Evolutionary conservation across 2,329 filamentous ascomycete genomes (phyloP).

Genomic region (Boeremia exigua): DNA sequence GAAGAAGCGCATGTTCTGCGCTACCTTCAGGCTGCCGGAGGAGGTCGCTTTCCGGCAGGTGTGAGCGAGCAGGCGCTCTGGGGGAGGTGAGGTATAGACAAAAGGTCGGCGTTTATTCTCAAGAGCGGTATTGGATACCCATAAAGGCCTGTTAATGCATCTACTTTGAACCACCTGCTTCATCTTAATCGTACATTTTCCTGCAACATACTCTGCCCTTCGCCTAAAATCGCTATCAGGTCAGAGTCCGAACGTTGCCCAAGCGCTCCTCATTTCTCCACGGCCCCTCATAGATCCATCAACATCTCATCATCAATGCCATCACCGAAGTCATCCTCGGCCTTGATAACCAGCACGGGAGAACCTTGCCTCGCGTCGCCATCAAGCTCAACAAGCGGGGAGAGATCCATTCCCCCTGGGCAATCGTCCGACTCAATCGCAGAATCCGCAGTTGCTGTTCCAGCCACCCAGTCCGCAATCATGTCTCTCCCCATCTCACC

Average conservation of each 20-base stretch:
- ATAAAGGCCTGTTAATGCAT: background rate
- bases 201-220: too few relatives aligned
- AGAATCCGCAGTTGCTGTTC: too few relatives aligned
- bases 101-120: background rate
- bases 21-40: conserved; percentile 82
- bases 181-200: background rate
- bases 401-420: background rate
- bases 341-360: background rate
- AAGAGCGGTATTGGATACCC: conserved; percentile 1
- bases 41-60: conserved; percentile 76
- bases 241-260: background rate
- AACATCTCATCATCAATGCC: conserved; percentile 37
- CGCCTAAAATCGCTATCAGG: too few relatives aligned
- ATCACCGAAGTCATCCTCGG: conserved; percentile 9
- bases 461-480: background rate
- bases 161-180: background rate
- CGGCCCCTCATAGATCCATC: conserved; percentile 23
- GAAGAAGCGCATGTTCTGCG: conserved; percentile 96
- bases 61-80: background rate
- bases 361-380: background rate
- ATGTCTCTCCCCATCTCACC: background rate
- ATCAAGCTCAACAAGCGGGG: background rate
- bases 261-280: background rate
- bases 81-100: background rate
- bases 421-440: background rate